Evolutionary conservation across 202 grass and related monocot species (phyloP), one percentile per base, ranked within the genome.

Genomic region (Bolboschoenoplectus hybrid): DNA sequence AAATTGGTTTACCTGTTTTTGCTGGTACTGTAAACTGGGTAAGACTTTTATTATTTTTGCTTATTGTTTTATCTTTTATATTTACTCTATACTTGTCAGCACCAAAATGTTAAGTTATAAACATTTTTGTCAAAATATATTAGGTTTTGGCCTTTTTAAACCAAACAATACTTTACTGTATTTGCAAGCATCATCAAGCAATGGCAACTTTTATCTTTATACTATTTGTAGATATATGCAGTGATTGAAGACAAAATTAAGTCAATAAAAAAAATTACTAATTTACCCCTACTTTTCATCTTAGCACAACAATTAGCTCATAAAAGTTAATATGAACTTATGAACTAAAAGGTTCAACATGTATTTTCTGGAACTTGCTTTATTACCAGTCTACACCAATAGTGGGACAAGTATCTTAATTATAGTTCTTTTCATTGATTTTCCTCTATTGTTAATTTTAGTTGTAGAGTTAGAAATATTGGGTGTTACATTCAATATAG

Each of bases 1-100:
- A 94, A 89, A 90, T 38, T 74, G 95, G 95, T 49, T 85, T 91
- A 64, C 63, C 83, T 87, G 95, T 98, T 86, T 98, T 92, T 91
- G 80, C 95, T 81, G 95, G 95, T 91, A 98, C 95, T 85, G 91
- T 95, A 82, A 98, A 98, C 50, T 98, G 95, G 95, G 95, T 98
- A 94, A 53, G 44, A 87, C 52, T 35, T 63, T 38, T 45, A n/a
- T 19, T 46, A 19, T 46, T 9, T 71, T 52, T 9, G 17, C 6
- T 39, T 39, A 11, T 0, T 78, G 39, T 39, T 40, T 83, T 38
- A 60, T 86, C 64, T 66, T 85, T 65, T 36, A 70, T 40, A 81
- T 56, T 32, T 2, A 63, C 8, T 9, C 51, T n/a, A 2, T 43
- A 72, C 43, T 36, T 32, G 36, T 49, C 17, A 46, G 47, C 57